Conservation (phyloP, 2,329 filamentous ascomycete species). For the Colletotrichum salicis region DNA sequence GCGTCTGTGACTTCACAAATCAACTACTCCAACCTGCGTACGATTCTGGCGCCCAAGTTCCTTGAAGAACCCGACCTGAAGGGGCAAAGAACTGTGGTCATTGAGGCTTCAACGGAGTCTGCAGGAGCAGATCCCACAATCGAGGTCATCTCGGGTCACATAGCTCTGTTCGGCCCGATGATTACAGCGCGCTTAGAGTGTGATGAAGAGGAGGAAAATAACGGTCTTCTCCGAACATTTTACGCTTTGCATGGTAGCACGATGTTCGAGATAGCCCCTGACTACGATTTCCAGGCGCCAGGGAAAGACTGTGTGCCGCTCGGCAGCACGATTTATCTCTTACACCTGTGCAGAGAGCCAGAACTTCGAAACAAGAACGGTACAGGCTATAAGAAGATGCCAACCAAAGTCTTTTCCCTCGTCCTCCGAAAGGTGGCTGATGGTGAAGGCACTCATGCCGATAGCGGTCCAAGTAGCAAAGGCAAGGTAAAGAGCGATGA, state of each 20-base stretch:
- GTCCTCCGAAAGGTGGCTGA: background rate
- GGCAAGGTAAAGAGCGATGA: background rate
- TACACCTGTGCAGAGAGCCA: background rate
- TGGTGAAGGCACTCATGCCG: background rate
- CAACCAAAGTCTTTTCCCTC: background rate
- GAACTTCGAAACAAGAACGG: background rate
- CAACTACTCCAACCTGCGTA: background rate
- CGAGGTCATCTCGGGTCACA: background rate
- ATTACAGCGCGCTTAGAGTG: background rate
- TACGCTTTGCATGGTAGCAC: background rate
- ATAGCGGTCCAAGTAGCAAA: too few species aligned
- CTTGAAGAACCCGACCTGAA: background rate
- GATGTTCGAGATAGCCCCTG: background rate
- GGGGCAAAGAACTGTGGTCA: background rate
- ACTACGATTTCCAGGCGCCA: background rate
- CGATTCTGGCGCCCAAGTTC: background rate
- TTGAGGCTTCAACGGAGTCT: background rate
- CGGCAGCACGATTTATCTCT: background rate
- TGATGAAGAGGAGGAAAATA: background rate
- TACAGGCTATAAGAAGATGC: too few species aligned
- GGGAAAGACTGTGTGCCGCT: background rate
- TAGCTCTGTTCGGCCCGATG: too few species aligned
- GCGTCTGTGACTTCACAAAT: background rate
- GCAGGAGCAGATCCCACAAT: background rate
- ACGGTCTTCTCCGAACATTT: background rate